Base-by-base conservation (phyloP, 768 basidiomycete species). In the Leccinum truebloodii region DNA sequence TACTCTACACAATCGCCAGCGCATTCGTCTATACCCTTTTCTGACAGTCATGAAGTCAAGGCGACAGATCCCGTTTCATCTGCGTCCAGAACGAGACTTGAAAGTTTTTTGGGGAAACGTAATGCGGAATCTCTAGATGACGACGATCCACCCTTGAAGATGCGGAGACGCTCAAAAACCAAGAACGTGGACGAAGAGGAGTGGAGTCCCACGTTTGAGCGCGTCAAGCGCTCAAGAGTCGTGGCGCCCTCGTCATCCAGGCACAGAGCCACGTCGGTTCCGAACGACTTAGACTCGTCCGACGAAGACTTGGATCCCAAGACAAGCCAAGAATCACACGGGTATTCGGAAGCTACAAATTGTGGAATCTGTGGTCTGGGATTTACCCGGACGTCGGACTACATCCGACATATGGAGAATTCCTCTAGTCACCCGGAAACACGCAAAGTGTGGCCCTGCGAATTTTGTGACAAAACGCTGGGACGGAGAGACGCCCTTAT, bases 401-500 rank as follows among this genome's bases (percentile, higher is more conserved):
- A 61, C n/a, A 3, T 57, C 5, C 69, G 69, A 1, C 69, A 70
- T 41, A 20, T 67, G 0, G 53, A 71, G 50, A 70, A 70, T 16
- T 67, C 68, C 2, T 26, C 63, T 0, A 60, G 13, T 14, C 69
- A 72, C 53, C 69, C 69, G 0, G 70, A 65, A 16, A 70, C 70
- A 0, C 65, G 70, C 3, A 69, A 61, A 37, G n/a, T 70, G 37
- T 70, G 70, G 70, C 68, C 63, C 1, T 72, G 71, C 12, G 59
- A 60, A 6, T 48, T 63, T 32, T 72, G 71, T 24, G 37, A 69
- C 1, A 66, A 55, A 5, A 13, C 32, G 0, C 30, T 72, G n/a
- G 68, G 71, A n/a, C 69, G 71, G 6, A 64, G 59, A 35, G 71
- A 72, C 34, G 73, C 71, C 4, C 69, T 74, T 0, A 30, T 20